These are phyloP conservation scores for Coemansia pectinata DNA, from an alignment of 192 early-diverging fungal genomes.

Conservation along the genomic window DNA sequence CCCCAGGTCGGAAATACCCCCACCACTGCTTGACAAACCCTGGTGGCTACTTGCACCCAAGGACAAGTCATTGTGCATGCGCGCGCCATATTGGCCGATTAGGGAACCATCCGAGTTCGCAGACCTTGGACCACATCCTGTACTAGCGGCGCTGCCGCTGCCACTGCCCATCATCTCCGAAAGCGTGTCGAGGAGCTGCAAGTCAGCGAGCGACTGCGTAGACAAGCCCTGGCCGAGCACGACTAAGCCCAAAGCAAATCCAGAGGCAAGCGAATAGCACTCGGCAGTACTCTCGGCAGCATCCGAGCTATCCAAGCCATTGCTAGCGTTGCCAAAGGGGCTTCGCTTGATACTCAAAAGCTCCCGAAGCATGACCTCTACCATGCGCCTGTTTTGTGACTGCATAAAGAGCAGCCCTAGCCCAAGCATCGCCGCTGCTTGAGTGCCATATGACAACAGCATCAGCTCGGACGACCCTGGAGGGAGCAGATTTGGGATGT, in stretches of 20 bases:
- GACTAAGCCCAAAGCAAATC: constrained; percentile 84
- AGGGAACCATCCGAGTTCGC: too few relatives aligned
- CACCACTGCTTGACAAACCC: constrained; percentile 1
- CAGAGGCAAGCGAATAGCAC: constrained; percentile 74
- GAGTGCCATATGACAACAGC: constrained; percentile 62
- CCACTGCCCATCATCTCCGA: constrained; percentile 45
- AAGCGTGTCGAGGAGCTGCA: constrained; percentile 61
- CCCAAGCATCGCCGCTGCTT: constrained; percentile 71
- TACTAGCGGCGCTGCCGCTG: neutral
- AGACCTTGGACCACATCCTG: neutral
- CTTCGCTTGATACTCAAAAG: constrained; percentile 15
- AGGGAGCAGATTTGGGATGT: constrained; percentile 73
- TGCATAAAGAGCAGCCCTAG: constrained; percentile 77
- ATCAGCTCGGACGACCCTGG: constrained; percentile 60
- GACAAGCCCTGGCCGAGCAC: constrained; percentile 65
- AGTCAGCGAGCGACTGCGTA: constrained; percentile 56
- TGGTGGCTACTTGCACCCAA: constrained; percentile 17
- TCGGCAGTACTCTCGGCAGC: constrained; percentile 59
- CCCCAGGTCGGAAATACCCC: constrained; percentile 29
- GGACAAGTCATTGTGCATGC: neutral
- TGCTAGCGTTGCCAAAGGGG: neutral
- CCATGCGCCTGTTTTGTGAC: constrained; percentile 68
- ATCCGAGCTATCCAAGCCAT: constrained; percentile 26
- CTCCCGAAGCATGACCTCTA: constrained; percentile 74
- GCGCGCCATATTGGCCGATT: neutral